A percentile compares a stretch with the other conserved stretches of the same genome.
phyloP scores from a whole-genome alignment of 1,284 basidiomycete species.

The Marasmius oreades region DNA sequence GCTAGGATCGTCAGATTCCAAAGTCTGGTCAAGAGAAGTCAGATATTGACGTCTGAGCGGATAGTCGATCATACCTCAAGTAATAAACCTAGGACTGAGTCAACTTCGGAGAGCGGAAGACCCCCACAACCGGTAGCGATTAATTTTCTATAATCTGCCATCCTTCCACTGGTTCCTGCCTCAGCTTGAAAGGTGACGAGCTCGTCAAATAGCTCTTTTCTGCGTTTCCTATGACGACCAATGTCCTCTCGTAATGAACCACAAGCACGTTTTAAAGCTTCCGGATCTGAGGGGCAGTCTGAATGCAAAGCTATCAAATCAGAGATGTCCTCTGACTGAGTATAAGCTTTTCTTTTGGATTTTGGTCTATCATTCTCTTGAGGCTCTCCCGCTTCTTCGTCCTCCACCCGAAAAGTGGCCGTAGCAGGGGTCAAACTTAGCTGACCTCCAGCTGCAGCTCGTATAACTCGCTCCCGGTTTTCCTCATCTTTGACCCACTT shows the following conservation, averaged over 20 bases:
- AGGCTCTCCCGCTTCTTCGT: conserved; percentile 35
- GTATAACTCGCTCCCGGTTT: conserved; percentile 62
- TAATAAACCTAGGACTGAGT: conserved; percentile 78
- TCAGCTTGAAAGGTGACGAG: conserved; percentile 82
- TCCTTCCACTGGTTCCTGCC: conserved; percentile 83
- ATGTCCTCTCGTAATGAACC: conserved; percentile 65
- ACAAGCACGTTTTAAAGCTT: conserved; percentile 55
- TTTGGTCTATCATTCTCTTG: conserved; percentile 28
- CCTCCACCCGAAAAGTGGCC: conserved; percentile 39
- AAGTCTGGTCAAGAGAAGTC: conserved; percentile 41
- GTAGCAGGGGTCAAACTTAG: conserved; percentile 42
- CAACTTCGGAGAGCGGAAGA: conserved; percentile 80
- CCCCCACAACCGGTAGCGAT: conserved; percentile 90
- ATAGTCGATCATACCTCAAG: conserved; percentile 60
- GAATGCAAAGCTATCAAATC: conserved; percentile 59
- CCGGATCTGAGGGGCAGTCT: conserved; percentile 55
- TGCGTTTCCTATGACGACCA: conserved; percentile 58
- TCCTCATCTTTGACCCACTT: conserved; percentile 90
- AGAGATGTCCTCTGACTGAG: conserved; percentile 53
- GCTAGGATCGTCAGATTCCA: conserved; percentile 71
- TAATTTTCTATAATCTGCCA: conserved; percentile 83
- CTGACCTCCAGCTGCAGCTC: conserved; percentile 54
- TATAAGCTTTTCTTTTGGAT: conserved; percentile 46
- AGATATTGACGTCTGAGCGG: conserved; percentile 4
- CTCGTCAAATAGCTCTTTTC: conserved; percentile 69